Evolutionary conservation across 768 basidiomycete genomes (phyloP).

Genomic region (Lactarius akahatsu): DNA sequence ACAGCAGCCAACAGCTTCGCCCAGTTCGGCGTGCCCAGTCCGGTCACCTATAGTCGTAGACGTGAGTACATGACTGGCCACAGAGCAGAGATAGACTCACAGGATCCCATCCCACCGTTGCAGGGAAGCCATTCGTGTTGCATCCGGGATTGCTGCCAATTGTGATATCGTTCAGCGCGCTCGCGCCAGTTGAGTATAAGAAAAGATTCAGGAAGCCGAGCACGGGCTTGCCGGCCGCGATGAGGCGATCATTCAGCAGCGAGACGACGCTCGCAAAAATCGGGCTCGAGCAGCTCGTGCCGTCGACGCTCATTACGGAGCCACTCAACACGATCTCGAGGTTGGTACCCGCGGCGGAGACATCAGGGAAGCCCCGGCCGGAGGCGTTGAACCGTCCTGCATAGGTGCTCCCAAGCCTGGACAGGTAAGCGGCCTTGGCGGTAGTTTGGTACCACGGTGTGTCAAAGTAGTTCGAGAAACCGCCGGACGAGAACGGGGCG

Average conservation of each 20-base stretch:
- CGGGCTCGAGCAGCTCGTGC: conserved; percentile 39
- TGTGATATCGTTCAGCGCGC: conserved; percentile 39
- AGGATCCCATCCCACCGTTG: conserved; percentile 23
- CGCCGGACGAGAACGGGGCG: conserved; percentile 38
- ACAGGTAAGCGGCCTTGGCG: conserved; percentile 41
- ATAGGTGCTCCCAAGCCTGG: conserved; percentile 34
- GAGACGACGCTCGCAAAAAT: conserved; percentile 38
- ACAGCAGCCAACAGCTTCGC: conserved; percentile 45
- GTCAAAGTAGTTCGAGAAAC: conserved; percentile 39
- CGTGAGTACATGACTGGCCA: not conserved
- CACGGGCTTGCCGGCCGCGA: conserved; percentile 32
- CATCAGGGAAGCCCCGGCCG: conserved; percentile 51
- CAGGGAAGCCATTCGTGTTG: conserved; percentile 25
- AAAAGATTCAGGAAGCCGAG: conserved; percentile 39
- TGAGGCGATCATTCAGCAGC: conserved; percentile 38
- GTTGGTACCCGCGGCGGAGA: conserved; percentile 41
- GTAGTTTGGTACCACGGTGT: conserved; percentile 40
- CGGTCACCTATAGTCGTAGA: conserved; percentile 43
- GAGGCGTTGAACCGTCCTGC: conserved; percentile 36
- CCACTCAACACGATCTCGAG: conserved; percentile 33
- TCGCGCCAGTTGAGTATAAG: conserved; percentile 33
- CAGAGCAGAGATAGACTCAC: conserved; percentile 2
- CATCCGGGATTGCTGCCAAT: conserved; percentile 32
- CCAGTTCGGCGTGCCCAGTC: conserved; percentile 57
- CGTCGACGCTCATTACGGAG: conserved; percentile 30